A percentile compares a stretch with the other conserved stretches of the same genome.
Evolutionary conservation across 805 yeast genomes (phyloP).

Genomic region (Candida silvicultrix): DNA sequence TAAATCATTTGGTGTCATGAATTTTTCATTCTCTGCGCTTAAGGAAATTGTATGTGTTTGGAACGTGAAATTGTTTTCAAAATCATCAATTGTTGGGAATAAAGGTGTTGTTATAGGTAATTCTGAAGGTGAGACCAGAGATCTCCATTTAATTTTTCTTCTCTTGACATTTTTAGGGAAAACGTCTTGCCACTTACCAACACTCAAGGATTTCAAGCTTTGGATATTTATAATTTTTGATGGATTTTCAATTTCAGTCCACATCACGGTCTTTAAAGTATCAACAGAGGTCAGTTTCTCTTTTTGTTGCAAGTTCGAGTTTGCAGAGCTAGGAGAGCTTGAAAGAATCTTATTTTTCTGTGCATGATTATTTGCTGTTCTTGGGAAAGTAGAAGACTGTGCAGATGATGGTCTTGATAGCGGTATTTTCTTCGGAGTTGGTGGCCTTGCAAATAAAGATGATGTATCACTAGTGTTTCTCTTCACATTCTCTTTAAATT

Average conservation of each 20-base stretch:
- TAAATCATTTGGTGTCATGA: conserved; percentile 51
- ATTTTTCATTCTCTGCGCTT: conserved; percentile 47
- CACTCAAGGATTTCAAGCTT: conserved; percentile 48
- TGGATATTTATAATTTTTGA: conserved; percentile 58
- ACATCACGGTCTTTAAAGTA: conserved; percentile 22
- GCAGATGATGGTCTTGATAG: neutral
- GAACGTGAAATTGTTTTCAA: conserved; percentile 67
- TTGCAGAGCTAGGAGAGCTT: conserved; percentile 6
- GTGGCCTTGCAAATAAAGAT: neutral
- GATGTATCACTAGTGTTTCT: neutral
- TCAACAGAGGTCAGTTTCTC: conserved; percentile 14
- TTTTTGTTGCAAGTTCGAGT: conserved; percentile 6
- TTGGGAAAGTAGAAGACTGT: neutral
- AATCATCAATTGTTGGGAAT: conserved; percentile 66
- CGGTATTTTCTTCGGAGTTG: conserved; percentile 1
- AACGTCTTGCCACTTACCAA: conserved; percentile 88
- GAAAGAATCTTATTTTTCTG: conserved; percentile 1
- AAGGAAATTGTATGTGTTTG: conserved; percentile 77
- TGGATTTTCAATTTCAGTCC: conserved; percentile 73
- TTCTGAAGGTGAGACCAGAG: conserved; percentile 89
- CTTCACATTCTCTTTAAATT: neutral
- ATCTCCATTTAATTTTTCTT: conserved; percentile 82
- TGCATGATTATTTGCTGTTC: neutral
- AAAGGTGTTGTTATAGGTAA: conserved; percentile 75
- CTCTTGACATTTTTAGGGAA: conserved; percentile 68